Evolutionary conservation across 805 yeast species (phyloP).

Genomic region (Kluyveromyces aestuarii): DNA sequence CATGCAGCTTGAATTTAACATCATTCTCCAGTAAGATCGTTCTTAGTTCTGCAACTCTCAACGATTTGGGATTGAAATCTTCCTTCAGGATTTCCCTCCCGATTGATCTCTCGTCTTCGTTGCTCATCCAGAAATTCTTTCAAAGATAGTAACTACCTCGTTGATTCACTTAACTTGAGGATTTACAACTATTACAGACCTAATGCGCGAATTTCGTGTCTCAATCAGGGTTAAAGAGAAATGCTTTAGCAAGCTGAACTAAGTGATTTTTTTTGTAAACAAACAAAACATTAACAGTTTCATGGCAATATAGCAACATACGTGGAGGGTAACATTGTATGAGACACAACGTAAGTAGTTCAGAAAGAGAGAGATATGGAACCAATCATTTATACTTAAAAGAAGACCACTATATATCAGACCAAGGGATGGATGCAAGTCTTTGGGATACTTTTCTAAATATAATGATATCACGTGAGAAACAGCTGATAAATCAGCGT

Average conservation of each 20-base stretch:
- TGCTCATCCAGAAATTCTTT: not conserved
- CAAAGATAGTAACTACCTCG: not conserved
- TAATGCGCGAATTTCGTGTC: no score
- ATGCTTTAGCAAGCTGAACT: not conserved
- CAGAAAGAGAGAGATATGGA: no score
- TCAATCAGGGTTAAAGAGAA: no score
- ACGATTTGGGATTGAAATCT: constrained; percentile 59
- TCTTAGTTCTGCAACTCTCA: constrained; percentile 64
- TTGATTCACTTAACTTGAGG: not conserved
- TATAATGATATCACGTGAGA: no score
- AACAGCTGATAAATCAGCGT: no score
- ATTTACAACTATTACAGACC: no score
- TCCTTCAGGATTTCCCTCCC: constrained; percentile 15
- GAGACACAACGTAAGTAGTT: not conserved
- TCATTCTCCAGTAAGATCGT: constrained; percentile 53
- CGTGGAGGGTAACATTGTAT: not conserved
- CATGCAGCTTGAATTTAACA: constrained; percentile 50
- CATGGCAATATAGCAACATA: not conserved
- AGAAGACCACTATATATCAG: not conserved
- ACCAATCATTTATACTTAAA: no score
- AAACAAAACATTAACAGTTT: not conserved
- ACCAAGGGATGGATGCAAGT: no score
- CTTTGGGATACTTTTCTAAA: no score
- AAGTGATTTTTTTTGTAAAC: not conserved
- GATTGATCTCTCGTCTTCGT: constrained; percentile 8